Base-by-base conservation (phyloP, 345 rosid genomes). In the Isatis tinctoria region DNA sequence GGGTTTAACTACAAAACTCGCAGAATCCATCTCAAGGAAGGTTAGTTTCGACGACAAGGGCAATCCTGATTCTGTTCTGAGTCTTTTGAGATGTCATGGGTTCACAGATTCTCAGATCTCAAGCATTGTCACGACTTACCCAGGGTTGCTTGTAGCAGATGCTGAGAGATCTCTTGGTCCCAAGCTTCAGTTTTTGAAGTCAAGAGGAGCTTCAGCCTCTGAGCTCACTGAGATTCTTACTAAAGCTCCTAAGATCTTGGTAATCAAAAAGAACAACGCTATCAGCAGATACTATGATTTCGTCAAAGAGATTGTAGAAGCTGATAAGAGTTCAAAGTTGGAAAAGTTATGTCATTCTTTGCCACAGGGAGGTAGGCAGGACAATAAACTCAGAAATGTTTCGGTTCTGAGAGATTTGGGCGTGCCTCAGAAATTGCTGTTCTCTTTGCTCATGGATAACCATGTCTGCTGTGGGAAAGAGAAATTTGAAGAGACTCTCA, bases 51-150 rank as follows among this genome's bases (percentile, higher is more conserved):
- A 51, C 14, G 24, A 5, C 0, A 62, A 72, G 16, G 51, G 17
- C 0, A 63, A 27, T 27, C 60, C 67, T 0, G 78, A 72, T 30
- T 57, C 51, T 0, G 76, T 69, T 26, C 12, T 77, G 26, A n/a
- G 2, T 10, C 58, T 76, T 28, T 6, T 80, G 0, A 80, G 10
- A 22, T 30, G 54, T 20, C 4, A 77, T 57, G 76, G 73, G 0
- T 81, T 81, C 44, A 40, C 72, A 3, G 20, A 58, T 3, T 62
- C 76, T 49, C 85, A 81, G 17, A 72, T 81, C 48, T 40, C 60
- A 13, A 20, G 3, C 6, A 28, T 72, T 3, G 26, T 81, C 45
- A 17, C 10, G 2, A 2, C 0, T 10, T 37, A 20, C 0, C 85
- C 85, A 2, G 0, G 0, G 1, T 2, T 84, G 35, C 82, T 81